Evolutionary conservation across 164 flowering plant species (phyloP), one percentile per base, ranked within the genome.

Genomic region (Aristolochia californica): DNA sequence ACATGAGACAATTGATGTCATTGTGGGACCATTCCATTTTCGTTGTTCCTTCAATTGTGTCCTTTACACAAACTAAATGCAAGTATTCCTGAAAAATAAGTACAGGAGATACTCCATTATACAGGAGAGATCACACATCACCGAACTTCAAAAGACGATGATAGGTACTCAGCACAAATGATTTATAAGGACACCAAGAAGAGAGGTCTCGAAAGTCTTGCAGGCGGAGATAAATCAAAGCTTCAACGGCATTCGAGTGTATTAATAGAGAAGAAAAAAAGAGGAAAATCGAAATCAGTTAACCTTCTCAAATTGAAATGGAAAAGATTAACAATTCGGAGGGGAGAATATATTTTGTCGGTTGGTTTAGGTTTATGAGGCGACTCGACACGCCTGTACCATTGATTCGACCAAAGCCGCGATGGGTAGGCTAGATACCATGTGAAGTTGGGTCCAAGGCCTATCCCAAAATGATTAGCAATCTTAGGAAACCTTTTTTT

Each of bases 311-410:
- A 34, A 49, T 49, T 20, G 20, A 49, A 1, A 17, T 14, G 45
- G 43, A 20, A 44, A 26, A 11, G 15, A 58, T 1, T 8, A 45
- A 20, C 5, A 21, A 48, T 18, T 8, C 28, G 24, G 40, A 7
- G 14, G 11, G 43, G 55, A 13, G 44, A 49, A 16, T 20, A 9
- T 1, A 48, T 12, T 8, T 24, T 13, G 40, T 4, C 5, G 45
- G n/a, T n/a, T n/a, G 45, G 55, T 34, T 25, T n/a, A n/a, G 55
- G 30, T 59, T 59, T 48, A 49, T 24, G 55, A 49, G 62, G 62
- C 62, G 62, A 59, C 54, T 34, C 55, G 62, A 26, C 34, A 25
- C 45, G 55, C 53, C 13, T 15, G 5, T 27, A 53, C 40, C 52
- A n/a, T n/a, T n/a, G n/a, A n/a, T n/a, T n/a, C n/a, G n/a, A n/a